Conservation (phyloP, 2,329 filamentous ascomycete genomes). For the Phyllosticta citribraziliensis region DNA sequence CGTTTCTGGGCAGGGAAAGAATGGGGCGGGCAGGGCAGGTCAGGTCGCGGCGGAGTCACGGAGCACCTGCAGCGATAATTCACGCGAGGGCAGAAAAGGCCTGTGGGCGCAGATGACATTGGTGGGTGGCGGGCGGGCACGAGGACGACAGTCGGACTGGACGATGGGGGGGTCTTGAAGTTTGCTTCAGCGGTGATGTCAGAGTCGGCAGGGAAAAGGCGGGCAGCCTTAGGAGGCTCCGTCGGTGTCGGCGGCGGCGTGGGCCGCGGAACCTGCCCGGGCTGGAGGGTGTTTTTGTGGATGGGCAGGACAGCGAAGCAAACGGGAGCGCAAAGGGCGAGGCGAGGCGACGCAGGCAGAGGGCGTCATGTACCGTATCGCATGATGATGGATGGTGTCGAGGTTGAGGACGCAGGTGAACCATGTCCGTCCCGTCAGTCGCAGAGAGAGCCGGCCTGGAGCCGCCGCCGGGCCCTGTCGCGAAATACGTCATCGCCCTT, state of each 20-base stretch:
- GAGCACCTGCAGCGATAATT: neutral
- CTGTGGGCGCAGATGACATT: neutral
- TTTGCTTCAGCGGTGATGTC: neutral
- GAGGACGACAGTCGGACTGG: neutral
- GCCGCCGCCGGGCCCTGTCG: conserved; percentile 3
- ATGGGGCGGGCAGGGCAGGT: neutral
- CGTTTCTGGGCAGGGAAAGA: neutral
- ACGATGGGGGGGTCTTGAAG: neutral
- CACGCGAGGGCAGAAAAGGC: neutral
- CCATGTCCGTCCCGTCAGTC: too few species aligned
- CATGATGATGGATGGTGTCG: too few species aligned
- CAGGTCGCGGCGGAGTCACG: neutral
- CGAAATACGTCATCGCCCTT: conserved; percentile 2
- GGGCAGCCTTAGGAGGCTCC: neutral
- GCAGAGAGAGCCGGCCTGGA: too few species aligned
- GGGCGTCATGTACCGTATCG: too few species aligned
- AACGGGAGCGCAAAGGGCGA: too few species aligned
- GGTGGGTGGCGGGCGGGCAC: neutral
- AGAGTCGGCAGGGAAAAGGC: neutral
- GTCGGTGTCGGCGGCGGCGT: neutral
- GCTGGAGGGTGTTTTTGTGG: neutral
- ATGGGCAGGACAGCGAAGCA: neutral
- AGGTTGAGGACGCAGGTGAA: too few species aligned
- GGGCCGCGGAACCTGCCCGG: neutral
- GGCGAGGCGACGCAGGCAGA: too few species aligned